phyloP scores from a whole-genome alignment of 306 rosid genomes.

The Vigna angularis region DNA sequence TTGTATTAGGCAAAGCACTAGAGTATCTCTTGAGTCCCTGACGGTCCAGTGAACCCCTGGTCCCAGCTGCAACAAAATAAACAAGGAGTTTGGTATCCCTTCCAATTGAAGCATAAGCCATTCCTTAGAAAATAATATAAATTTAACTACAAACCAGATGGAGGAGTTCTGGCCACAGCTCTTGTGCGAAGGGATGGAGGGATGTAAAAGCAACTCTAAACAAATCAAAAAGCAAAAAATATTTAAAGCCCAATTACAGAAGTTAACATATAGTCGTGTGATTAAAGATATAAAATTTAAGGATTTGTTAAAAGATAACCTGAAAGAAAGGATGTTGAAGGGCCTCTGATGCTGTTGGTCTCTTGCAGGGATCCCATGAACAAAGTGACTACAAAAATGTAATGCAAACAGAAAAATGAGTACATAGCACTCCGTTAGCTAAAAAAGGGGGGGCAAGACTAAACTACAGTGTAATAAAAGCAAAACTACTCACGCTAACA shows the following conservation, averaged over 20 bases:
- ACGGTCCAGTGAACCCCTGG: constrained; percentile 60
- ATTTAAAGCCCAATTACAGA: not conserved
- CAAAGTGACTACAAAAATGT: constrained; percentile 70
- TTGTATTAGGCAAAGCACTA: constrained; percentile 64
- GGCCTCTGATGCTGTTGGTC: constrained; percentile 93
- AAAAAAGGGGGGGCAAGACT: constrained; percentile 1
- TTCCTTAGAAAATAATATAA: not conserved
- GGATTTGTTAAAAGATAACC: constrained; percentile 50
- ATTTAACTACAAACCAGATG: constrained; percentile 69
- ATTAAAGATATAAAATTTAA: not conserved
- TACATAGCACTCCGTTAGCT: not conserved
- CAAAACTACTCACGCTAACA: constrained; percentile 65
- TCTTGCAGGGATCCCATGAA: constrained; percentile 96
- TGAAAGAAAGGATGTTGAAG: constrained; percentile 98
- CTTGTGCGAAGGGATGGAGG: constrained; percentile 89
- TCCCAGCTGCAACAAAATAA: constrained; percentile 59
- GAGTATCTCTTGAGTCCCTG: constrained; percentile 63
- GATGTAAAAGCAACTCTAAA: constrained; percentile 85
- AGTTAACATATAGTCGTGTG: constrained; percentile 12
- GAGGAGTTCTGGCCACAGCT: constrained; percentile 75
- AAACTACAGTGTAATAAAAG: not conserved
- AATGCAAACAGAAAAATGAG: constrained; percentile 1
- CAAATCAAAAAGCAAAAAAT: constrained; percentile 26
- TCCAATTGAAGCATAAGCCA: constrained; percentile 14
- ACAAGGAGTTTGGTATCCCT: constrained; percentile 30